Evolutionary conservation across 257 asterid species (phyloP).

Genomic region (Solanum appendiculatum): DNA sequence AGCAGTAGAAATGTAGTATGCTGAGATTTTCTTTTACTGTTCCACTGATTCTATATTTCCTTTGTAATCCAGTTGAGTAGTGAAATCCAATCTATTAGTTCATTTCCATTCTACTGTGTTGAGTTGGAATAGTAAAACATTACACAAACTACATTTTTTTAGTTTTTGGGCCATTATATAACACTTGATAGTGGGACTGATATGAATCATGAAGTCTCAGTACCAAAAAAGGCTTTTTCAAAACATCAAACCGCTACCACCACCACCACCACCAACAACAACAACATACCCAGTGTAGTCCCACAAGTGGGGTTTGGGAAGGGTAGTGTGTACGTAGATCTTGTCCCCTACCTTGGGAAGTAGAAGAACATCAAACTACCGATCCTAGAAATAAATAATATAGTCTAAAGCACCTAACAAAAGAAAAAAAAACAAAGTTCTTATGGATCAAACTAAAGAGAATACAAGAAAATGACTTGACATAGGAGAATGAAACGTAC

Average conservation of each 20-base stretch:
- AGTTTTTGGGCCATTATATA: not conserved
- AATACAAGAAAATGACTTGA: not conserved
- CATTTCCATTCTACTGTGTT: not conserved
- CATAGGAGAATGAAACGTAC: constrained; percentile 21
- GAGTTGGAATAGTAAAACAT: not conserved
- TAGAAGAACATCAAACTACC: not conserved
- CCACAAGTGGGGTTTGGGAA: not conserved
- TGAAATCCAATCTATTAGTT: not conserved
- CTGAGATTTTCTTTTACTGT: not conserved
- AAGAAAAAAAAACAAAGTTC: not conserved
- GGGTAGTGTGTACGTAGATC: not conserved
- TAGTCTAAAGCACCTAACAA: not conserved
- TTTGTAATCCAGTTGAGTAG: not conserved
- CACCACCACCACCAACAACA: not conserved
- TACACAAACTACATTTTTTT: not conserved
- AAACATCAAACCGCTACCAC: not conserved
- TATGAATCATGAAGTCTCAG: not conserved
- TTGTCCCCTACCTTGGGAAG: not conserved
- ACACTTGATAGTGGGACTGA: not conserved
- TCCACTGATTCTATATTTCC: not conserved
- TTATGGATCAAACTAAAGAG: not conserved
- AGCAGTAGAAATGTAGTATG: not conserved
- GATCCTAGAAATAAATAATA: not conserved
- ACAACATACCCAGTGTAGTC: not conserved
- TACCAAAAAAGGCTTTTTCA: not conserved